Conservation (phyloP, 2,329 filamentous ascomycete genomes). For the Acephala macrosclerotiorum region DNA sequence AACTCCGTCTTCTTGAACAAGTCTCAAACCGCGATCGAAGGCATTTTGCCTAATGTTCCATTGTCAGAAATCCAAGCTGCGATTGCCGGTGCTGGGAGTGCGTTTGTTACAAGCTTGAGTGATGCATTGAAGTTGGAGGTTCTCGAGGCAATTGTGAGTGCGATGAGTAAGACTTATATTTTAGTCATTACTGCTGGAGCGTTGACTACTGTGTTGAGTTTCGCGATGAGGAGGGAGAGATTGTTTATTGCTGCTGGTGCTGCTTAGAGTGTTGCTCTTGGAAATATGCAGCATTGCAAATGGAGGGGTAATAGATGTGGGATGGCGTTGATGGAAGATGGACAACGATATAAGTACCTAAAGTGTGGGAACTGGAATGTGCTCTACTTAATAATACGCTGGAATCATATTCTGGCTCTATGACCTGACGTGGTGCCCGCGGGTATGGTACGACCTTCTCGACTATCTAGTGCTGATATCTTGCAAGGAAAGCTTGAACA, state of each 20-base stretch:
- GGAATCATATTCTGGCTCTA: background rate
- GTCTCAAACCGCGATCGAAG: slow-evolving; percentile 40
- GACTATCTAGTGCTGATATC: background rate
- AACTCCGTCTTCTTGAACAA: slow-evolving; percentile 49
- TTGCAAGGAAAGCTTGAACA: too few relatives aligned
- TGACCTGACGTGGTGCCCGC: background rate
- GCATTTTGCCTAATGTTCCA: slow-evolving; percentile 40
- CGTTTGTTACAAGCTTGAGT: slow-evolving; percentile 34
- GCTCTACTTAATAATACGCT: slow-evolving; percentile 8
- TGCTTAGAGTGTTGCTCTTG: too few relatives aligned
- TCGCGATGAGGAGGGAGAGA: slow-evolving; percentile 47
- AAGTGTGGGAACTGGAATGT: background rate
- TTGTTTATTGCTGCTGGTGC: slow-evolving; percentile 42
- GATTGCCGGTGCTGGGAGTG: slow-evolving; percentile 40
- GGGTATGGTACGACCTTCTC: background rate
- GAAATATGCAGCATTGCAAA: too few relatives aligned
- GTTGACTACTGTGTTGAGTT: slow-evolving; percentile 41
- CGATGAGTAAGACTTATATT: slow-evolving; percentile 46
- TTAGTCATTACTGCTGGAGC: slow-evolving; percentile 45
- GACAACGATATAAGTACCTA: background rate
- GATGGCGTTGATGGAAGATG: background rate
- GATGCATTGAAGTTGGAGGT: slow-evolving; percentile 30
- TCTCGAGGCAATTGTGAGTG: slow-evolving; percentile 44
- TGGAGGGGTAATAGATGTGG: background rate
- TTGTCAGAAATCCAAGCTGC: slow-evolving; percentile 40